Evolutionary conservation across 78 protist genomes (phyloP), one percentile per base, ranked within the genome.

Genomic region (Emiliania huxleyi): DNA sequence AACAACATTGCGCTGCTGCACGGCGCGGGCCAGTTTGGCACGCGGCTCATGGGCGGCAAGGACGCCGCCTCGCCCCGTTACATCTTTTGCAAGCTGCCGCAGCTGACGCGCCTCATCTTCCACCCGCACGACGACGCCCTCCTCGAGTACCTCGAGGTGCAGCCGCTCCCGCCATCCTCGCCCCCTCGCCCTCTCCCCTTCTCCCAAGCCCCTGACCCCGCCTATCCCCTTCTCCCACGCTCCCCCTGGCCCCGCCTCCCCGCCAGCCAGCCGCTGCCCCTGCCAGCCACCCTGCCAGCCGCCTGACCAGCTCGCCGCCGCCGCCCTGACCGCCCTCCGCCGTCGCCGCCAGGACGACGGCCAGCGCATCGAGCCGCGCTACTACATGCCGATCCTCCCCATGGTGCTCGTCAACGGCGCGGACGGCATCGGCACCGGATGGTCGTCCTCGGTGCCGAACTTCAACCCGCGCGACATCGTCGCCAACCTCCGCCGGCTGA

Each of bases 1-100:
- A 99, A 99, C 97, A 99, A 99, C 95, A 38, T 99, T 93, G 95
- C 97, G 38, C 88, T 98, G 73, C 97, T 99, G 29, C 18, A 84
- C 69, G 99, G 99, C 26, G 0, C 71, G 0, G 99, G 99, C 37
- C 98, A 96, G 91, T 99, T 99, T 87, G 99, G 99, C 33, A 98
- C 98, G 4, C 95, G 99, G 33, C 93, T 96, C 2, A 83, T 87
- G 46, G 95, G 91, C 37, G 92, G 94, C 55, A n/a, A 45, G n/a
- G 99, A 99, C 94, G 95, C 97, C 0, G 99, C 99, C 18, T 37
- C 94, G 3, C 93, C 99, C 1, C 97, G 99, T 81, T 99, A 99
- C 96, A 98, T 99, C 87, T 96, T 93, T 95, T 98, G 99, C 26
- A 0, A 25, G 33, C 97, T 99, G 43, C 26, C 71, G 43, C 42